A percentile compares a stretch with the other conserved stretches of the same genome.
These are phyloP conservation scores for Lepraria neglecta DNA, from an alignment of 495 filamentous ascomycete species.

Conservation along the genomic window DNA sequence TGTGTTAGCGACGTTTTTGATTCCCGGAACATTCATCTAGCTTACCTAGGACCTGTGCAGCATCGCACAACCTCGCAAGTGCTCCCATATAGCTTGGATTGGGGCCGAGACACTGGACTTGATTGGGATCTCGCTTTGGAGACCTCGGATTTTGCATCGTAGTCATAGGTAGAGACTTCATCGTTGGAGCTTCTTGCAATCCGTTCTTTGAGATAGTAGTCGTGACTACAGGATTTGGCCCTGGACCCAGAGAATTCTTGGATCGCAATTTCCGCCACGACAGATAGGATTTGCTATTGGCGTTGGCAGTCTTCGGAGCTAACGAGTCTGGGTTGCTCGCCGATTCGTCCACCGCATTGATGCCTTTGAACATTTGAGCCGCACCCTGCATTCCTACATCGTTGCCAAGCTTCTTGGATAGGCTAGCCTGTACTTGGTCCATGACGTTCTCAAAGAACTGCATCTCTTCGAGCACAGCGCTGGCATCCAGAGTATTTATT, in stretches of 20 bases:
- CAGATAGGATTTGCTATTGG: slow-evolving; percentile 59
- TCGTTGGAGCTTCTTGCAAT: slow-evolving; percentile 52
- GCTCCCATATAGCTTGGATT: slow-evolving; percentile 86
- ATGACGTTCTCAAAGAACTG: slow-evolving; percentile 81
- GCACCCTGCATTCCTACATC: slow-evolving; percentile 80
- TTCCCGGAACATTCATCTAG: not conserved
- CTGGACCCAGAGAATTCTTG: slow-evolving; percentile 63
- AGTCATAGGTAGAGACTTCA: slow-evolving; percentile 81
- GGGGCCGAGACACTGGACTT: slow-evolving; percentile 68
- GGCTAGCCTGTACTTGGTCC: slow-evolving; percentile 69
- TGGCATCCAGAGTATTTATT: slow-evolving; percentile 83
- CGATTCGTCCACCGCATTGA: slow-evolving; percentile 38
- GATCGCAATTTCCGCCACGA: slow-evolving; percentile 84
- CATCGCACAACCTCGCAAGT: slow-evolving; percentile 87
- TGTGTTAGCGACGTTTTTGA: slow-evolving; percentile 21
- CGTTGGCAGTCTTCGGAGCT: slow-evolving; percentile 50
- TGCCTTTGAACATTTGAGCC: slow-evolving; percentile 61
- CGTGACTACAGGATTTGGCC: slow-evolving; percentile 30
- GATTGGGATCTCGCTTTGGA: slow-evolving; percentile 60
- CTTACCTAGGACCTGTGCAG: slow-evolving; percentile 87
- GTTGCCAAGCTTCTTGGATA: slow-evolving; percentile 78
- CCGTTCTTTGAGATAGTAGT: slow-evolving; percentile 40
- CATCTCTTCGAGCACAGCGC: slow-evolving; percentile 92
- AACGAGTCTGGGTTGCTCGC: slow-evolving; percentile 32
- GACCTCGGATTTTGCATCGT: slow-evolving; percentile 51